Evolutionary conservation across 2,329 filamentous ascomycete genomes (phyloP), one percentile per base, ranked within the genome.

Genomic region (Xylaria sp.): DNA sequence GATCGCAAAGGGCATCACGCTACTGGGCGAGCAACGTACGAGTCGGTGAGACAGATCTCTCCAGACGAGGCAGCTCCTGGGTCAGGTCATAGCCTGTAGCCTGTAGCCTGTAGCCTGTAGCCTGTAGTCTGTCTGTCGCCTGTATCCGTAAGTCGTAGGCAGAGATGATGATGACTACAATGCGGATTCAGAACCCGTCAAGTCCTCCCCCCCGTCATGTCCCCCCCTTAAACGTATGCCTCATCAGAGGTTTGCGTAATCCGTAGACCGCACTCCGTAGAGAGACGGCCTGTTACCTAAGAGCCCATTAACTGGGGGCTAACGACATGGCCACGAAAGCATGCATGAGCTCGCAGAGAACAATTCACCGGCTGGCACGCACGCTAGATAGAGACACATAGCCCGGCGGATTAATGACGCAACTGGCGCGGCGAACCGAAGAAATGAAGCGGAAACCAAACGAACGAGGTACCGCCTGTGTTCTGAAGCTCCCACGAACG

Each of bases 291-390:
- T 67, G 69, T 68, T 72, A 71, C 68, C 68, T 63, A 71, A 71
- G 69, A 73, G 71, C 68, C 23, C 71, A 72, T 71, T 67, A 69
- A 73, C 71, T 69, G 68, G 71, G 49, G 70, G 69, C 68, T 70
- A 64, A 71, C 71, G 71, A 68, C 71, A 74, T 71, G 70, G 72
- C 74, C 75, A 78, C 76, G 74, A 76, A 76, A 73, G 72, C 75
- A 73, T 79, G 77, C 77, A 78, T 77, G 70, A 72, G 68, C 67
- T 72, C 68, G 69, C 68, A 69, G 69, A 68, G 65, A 71, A 71
- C 71, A 73, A 66, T 69, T 69, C 68, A 72, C 66, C 69, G 66
- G 67, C 65, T 68, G 67, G 63, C 61, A 71, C 69, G 63, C 71
- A 51, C 23, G 48, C 49, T 35, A 51, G 49, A 51, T 72, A 67